These are phyloP conservation scores for Berkeleyomyces basicola DNA, from an alignment of 2,329 filamentous ascomycete species.

Conservation along the genomic window DNA sequence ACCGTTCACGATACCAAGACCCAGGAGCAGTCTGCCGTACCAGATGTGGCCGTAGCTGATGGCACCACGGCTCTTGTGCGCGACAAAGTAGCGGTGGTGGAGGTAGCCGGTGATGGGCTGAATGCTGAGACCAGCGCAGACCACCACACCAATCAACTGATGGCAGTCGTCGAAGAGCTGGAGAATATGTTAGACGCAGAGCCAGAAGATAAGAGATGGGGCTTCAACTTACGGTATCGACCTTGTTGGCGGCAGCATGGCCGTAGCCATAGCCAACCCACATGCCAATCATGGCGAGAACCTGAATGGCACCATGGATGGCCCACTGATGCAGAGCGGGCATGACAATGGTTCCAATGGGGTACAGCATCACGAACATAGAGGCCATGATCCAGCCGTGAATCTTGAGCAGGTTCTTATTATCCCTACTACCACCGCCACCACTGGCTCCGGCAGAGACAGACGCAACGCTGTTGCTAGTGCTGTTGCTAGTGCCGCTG, in stretches of 20 bases:
- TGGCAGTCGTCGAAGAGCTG: constrained; percentile 33
- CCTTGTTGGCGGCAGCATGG: constrained; percentile 28
- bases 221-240: constrained; percentile 25
- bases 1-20: constrained; percentile 45
- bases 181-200: not conserved
- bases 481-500: constrained; percentile 11
- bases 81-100: constrained; percentile 39
- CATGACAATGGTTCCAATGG: constrained; percentile 43
- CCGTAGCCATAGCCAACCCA: constrained; percentile 45
- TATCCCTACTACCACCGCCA: constrained; percentile 15
- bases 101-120: constrained; percentile 41
- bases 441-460: not conserved
- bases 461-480: constrained; percentile 13
- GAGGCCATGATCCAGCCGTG: constrained; percentile 47
- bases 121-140: constrained; percentile 36
- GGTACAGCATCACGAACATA: constrained; percentile 41
- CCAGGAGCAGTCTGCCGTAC: constrained; percentile 41
- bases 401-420: constrained; percentile 21
- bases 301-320: constrained; percentile 41
- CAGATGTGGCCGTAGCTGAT: constrained; percentile 44
- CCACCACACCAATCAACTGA: constrained; percentile 37
- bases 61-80: constrained; percentile 29
- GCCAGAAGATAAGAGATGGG: constrained; percentile 7
- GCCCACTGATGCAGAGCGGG: constrained; percentile 39
- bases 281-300: constrained; percentile 37